These are phyloP conservation scores for Babesia ovata DNA, from an alignment of 169 alveolate species.

Conservation along the genomic window DNA sequence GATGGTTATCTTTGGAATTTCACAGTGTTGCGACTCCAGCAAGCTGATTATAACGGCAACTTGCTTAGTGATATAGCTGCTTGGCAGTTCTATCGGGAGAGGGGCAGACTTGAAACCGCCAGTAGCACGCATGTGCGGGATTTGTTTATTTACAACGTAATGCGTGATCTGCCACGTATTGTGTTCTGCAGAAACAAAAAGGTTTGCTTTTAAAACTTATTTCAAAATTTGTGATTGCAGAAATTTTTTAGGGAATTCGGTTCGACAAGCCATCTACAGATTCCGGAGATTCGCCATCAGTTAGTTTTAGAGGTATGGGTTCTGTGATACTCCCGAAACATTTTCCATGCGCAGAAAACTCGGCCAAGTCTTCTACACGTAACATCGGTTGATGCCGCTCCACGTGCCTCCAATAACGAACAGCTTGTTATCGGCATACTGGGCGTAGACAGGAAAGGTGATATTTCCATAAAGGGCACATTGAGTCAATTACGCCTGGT, in stretches of 20 bases:
- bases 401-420: conserved; percentile 47
- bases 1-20: conserved; percentile 24
- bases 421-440: conserved; percentile 72
- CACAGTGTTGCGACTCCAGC: background rate
- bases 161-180: conserved; percentile 60
- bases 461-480: conserved; percentile 72
- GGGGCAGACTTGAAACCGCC: background rate
- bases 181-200: conserved; percentile 45
- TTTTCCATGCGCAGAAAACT: background rate
- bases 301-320: conserved; percentile 52
- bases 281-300: conserved; percentile 66
- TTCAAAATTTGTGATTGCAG: conserved; percentile 40
- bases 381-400: conserved; percentile 71
- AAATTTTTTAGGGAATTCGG: conserved; percentile 54
- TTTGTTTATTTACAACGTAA: conserved; percentile 56
- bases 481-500: conserved; percentile 58
- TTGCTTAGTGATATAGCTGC: background rate
- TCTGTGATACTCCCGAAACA: too few relatives aligned
- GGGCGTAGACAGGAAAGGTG: conserved; percentile 71
- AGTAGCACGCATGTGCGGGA: conserved; percentile 23
- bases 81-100: conserved; percentile 10
- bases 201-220: conserved; percentile 25
- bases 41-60: background rate
- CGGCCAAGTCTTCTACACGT: conserved; percentile 24
- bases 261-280: conserved; percentile 23